Conservation (phyloP, 345 rosid species). For the Eucalyptus marginata region DNA sequence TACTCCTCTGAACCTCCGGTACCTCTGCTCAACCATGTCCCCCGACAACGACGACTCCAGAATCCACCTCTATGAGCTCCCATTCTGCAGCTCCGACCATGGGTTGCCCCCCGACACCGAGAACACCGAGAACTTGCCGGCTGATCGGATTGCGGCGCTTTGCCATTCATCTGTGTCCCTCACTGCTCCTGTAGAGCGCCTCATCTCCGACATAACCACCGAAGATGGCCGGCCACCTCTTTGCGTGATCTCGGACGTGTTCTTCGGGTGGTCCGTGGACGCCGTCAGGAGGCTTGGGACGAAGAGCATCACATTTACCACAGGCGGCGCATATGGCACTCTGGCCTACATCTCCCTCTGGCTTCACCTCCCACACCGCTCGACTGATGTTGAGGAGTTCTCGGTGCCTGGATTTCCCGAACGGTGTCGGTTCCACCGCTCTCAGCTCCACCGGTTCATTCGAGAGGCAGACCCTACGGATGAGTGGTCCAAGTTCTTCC, state of each 20-base stretch:
- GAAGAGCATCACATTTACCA: constrained; percentile 7
- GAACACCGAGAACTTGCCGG: constrained; percentile 26
- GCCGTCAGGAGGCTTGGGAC: constrained; percentile 14
- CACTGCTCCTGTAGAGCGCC: constrained; percentile 3
- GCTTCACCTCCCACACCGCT: constrained; percentile 33
- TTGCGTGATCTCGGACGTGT: constrained; percentile 20
- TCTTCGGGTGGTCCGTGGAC: constrained; percentile 27
- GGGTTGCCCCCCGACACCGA: constrained; percentile 27
- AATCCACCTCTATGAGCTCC: constrained; percentile 12
- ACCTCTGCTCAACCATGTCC: constrained; percentile 12
- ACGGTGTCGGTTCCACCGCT: constrained; percentile 15
- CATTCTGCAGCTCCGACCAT: constrained; percentile 15
- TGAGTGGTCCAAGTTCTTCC: constrained; percentile 29
- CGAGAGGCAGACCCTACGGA: constrained; percentile 28
- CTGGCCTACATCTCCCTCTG: constrained; percentile 26
- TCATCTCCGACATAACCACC: constrained; percentile 1
- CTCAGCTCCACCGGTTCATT: constrained; percentile 16
- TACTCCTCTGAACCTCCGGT: constrained; percentile 23
- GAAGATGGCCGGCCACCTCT: constrained; percentile 17
- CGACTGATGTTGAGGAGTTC: constrained; percentile 13
- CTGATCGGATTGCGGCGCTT: not conserved
- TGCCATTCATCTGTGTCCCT: not conserved
- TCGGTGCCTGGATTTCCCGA: constrained; percentile 35
- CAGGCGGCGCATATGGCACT: constrained; percentile 25
- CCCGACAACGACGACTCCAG: not conserved